These are phyloP conservation scores for Seiridium cupressi DNA, from an alignment of 2,329 filamentous ascomycete species.

Conservation along the genomic window DNA sequence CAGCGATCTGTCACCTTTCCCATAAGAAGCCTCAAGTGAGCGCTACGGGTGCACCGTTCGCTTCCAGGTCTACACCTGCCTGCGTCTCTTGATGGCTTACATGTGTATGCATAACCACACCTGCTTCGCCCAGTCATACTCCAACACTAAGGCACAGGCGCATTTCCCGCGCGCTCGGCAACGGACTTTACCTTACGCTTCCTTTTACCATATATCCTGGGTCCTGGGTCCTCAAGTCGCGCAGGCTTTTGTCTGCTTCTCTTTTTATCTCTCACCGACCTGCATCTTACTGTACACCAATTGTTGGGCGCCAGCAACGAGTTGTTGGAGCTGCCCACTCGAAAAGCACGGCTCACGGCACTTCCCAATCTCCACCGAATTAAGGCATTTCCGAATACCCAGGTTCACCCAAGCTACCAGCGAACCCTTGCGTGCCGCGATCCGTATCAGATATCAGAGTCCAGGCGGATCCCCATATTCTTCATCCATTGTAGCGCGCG, in stretches of 20 bases:
- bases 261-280: background rate
- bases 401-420: background rate
- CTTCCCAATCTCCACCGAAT: background rate
- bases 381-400: background rate
- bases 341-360: background rate
- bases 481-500: conserved; percentile 3
- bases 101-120: background rate
- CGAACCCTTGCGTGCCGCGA: conserved; percentile 5
- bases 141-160: background rate
- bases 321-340: background rate
- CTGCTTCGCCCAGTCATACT: background rate
- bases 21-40: background rate
- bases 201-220: background rate
- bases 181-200: background rate
- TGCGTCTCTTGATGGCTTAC: background rate
- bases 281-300: background rate
- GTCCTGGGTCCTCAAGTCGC: background rate
- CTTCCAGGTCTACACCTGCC: background rate
- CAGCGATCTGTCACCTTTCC: background rate
- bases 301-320: background rate
- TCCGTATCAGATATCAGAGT: background rate
- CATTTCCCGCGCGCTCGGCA: background rate
- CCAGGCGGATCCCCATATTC: conserved; percentile 4
- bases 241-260: background rate
- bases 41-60: background rate